Conservation (phyloP, 331 rosid species). For the Rhamnella rubrinervis region DNA sequence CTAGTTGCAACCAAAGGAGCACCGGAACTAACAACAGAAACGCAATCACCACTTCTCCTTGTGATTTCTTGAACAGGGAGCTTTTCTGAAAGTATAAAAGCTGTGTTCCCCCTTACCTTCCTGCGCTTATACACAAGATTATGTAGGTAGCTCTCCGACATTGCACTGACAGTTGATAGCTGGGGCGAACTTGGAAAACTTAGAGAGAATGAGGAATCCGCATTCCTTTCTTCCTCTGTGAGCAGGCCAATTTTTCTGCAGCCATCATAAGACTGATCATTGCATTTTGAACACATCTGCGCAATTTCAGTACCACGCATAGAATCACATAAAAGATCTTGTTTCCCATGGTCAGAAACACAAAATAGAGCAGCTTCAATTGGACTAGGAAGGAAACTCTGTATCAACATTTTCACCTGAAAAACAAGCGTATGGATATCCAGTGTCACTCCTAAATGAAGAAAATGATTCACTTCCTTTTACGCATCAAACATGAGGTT, state of each 20-base stretch:
- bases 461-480: constrained; percentile 17
- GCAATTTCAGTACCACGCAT: constrained; percentile 62
- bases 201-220: constrained; percentile 44
- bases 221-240: constrained; percentile 39
- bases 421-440: constrained; percentile 31
- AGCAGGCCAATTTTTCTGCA: constrained; percentile 46
- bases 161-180: constrained; percentile 50
- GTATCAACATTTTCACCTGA: constrained; percentile 65
- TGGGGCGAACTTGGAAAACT: constrained; percentile 34
- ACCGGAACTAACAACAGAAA: constrained; percentile 49
- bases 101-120: constrained; percentile 45
- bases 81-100: constrained; percentile 13
- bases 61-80: constrained; percentile 5
- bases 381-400: constrained; percentile 50
- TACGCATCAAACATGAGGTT: constrained; percentile 20
- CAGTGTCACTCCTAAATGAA: constrained; percentile 25
- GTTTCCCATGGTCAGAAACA: constrained; percentile 44
- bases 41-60: constrained; percentile 44
- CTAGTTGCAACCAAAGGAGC: constrained; percentile 38
- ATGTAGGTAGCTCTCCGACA: constrained; percentile 45
- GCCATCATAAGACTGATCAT: constrained; percentile 40
- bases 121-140: constrained; percentile 67
- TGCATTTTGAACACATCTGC: constrained; percentile 68
- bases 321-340: constrained; percentile 44
- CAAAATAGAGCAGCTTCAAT: constrained; percentile 51